Evolutionary conservation across 345 rosid genomes (phyloP), one percentile per base, ranked within the genome.

Genomic region (Camelina sativa): DNA sequence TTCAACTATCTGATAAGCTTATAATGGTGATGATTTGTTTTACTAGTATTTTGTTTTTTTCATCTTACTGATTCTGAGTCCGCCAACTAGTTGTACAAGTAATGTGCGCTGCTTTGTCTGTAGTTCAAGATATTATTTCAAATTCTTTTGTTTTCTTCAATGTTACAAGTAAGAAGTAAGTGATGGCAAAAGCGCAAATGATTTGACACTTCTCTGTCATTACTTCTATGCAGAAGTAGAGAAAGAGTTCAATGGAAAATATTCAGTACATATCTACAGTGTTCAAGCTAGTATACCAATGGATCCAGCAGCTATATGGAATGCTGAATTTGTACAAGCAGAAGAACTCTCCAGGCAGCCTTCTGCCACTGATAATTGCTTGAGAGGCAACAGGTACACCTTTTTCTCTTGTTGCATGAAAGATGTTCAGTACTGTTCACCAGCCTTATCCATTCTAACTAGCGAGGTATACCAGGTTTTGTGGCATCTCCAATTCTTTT

Each of bases 281-380:
- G 87, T 95, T 67, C 99, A 92, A 85, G 80, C 86, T 75, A 82
- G 86, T 70, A 80, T 90, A 51, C 99, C 99, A 17, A 86, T 80
- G 69, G 99, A 95, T 79, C 82, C 90, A 65, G 91, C 94, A 28
- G 87, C 82, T 4, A 84, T 95, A 52, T 90, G 98, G 97, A 95
- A 88, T 81, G 20, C 82, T 56, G 99, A 95, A 85, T 92, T 82
- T 85, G 79, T 92, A 22, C 97, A 95, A 83, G 90, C 99, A 54
- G 95, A 90, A 80, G 93, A 89, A 74, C 91, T 95, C 51, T 90
- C 85, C 73, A 80, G 72, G 79, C 87, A 86, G 88, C 87, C 91
- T 15, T 67, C 81, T 35, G 30, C 75, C 3, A 51, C 65, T 52
- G 85, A 84, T 55, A 91, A 95, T 86, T 95, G 97, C 82, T 87